Evolutionary conservation across 257 asterid genomes (phyloP).

Genomic region (Solanum neorickii): DNA sequence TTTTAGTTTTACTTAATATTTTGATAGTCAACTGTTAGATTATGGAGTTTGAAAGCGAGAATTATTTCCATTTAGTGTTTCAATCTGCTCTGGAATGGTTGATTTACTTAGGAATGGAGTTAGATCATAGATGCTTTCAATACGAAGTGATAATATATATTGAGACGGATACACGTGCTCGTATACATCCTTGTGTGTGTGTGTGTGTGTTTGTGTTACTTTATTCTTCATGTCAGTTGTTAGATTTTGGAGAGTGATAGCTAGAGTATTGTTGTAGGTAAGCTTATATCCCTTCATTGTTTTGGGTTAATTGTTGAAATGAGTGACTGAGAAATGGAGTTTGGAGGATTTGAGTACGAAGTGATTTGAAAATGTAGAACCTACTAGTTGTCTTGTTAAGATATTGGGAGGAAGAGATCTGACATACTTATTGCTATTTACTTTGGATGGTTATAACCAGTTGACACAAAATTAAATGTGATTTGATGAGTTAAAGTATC

Average conservation of each 20-base stretch:
- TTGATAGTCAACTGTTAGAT: not conserved
- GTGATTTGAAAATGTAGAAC: not conserved
- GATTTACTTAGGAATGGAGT: not conserved
- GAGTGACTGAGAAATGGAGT: not conserved
- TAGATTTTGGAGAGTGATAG: not conserved
- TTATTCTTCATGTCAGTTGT: not conserved
- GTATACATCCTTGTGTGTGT: not conserved
- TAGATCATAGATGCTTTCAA: not conserved
- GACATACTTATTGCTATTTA: not conserved
- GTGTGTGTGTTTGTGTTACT: not conserved
- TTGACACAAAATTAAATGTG: not conserved
- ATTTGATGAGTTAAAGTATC: not conserved
- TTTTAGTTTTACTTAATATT: not conserved
- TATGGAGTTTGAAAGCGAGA: not conserved
- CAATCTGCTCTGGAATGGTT: not conserved
- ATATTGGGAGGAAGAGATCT: not conserved
- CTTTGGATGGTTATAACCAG: not conserved
- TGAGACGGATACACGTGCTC: not conserved
- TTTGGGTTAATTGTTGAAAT: not conserved
- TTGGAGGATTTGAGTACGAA: not conserved
- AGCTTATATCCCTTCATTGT: not conserved
- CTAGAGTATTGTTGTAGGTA: not conserved
- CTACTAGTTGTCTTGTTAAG: not conserved
- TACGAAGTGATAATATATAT: not conserved
- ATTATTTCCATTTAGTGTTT: not conserved